phyloP scores from a whole-genome alignment of 2,329 filamentous ascomycete species.

The Epichloe sibirici region DNA sequence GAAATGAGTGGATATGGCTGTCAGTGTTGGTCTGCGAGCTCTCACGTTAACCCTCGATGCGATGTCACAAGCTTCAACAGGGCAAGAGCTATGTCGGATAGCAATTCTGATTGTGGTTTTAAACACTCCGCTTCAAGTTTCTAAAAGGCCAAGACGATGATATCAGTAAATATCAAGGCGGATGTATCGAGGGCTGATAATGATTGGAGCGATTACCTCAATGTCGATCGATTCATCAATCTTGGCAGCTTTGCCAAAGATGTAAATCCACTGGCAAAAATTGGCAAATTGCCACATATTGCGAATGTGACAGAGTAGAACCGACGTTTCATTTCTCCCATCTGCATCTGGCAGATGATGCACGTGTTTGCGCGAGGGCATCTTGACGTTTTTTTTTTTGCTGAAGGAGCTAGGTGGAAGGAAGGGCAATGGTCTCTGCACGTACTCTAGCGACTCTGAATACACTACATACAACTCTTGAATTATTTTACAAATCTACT shows the following conservation, averaged over 20 bases:
- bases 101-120: slow-evolving; percentile 60
- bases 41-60: slow-evolving; percentile 82
- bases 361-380: slow-evolving; percentile 8
- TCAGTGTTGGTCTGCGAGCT: slow-evolving; percentile 11
- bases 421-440: not conserved
- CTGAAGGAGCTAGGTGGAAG: not conserved
- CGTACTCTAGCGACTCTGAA: not conserved
- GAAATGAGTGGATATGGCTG: slow-evolving; percentile 4
- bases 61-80: slow-evolving; percentile 90
- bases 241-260: slow-evolving; percentile 82
- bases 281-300: slow-evolving; percentile 96
- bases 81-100: slow-evolving; percentile 72
- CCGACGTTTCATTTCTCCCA: not conserved
- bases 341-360: not conserved
- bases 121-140: slow-evolving; percentile 82
- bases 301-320: slow-evolving; percentile 54
- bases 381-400: not conserved
- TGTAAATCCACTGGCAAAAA: slow-evolving; percentile 82
- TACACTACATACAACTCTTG: no score
- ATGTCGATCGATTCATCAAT: slow-evolving; percentile 82
- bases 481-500: no score
- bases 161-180: not conserved
- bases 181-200: not conserved
- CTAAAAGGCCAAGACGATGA: slow-evolving; percentile 32
- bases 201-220: slow-evolving; percentile 47